Base-by-base conservation (phyloP, 208 protist genomes). In the Leishmania guyanensis region DNA sequence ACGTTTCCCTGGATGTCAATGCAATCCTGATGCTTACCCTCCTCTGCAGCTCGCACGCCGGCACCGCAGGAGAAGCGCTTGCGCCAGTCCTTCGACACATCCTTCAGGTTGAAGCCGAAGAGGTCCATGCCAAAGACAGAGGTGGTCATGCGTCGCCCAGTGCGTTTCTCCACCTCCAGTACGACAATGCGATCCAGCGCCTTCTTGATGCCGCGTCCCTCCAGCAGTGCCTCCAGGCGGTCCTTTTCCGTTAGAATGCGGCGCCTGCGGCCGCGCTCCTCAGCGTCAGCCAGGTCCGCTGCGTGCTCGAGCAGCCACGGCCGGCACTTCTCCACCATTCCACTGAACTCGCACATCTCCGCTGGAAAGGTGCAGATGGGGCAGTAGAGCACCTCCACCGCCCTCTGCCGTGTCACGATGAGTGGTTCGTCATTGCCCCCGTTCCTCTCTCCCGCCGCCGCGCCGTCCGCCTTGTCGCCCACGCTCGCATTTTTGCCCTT, bases 261-360 rank as follows among this genome's bases (percentile, higher is more conserved):
- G 9, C 93, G 89, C 81, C 91, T 94, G 74, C 94, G 93, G 29
- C 94, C 94, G 12, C 89, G 84, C 70, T 98, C 92, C 84, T 94
- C 91, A 26, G 90, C 91, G 58, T 95, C 93, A 22, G 92, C 94
- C 17, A 96, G 88, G 85, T 96, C 94, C 43, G 91, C 89, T 5
- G 93, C 93, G 80, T 98, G 90, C 78, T 95, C 90, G 26, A 93
- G 91, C 69, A 98, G 86, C 94, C 94, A 98, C 72, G 93, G 93
- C 12, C 93, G 91, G 82, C 96, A 98, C 86, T 97, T 94, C 43
- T 98, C 94, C 83, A 96, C 91, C 88, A 96, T 94, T 16, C 96
- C 96, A 77, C 90, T 91, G 86, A 94, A 98, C 89, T 98, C 96
- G 79, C 96, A 98, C 88, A 95, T 94, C 83, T 98, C 96, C 0